Evolutionary conservation across 1,139 yeast species (phyloP).

Genomic region (Lodderomyces metapsilosis): DNA sequence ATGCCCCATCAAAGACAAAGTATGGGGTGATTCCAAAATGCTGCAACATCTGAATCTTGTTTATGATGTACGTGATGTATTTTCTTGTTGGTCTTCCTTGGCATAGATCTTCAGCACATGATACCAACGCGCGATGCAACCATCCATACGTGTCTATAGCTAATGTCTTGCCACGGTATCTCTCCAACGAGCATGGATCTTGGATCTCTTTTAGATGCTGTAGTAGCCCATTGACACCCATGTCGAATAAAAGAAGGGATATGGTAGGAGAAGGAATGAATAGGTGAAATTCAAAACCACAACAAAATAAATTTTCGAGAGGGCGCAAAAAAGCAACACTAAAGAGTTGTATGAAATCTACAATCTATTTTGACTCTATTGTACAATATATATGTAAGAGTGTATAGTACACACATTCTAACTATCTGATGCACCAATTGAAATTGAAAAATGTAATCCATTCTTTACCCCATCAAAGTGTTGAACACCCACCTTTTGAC

Average conservation of each 20-base stretch:
- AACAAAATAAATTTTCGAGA: too few relatives aligned
- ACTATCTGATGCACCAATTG: slow-evolving; percentile 43
- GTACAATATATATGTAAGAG: too few relatives aligned
- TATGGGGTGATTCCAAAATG: slow-evolving; percentile 76
- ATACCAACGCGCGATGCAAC: slow-evolving; percentile 83
- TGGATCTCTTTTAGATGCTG: slow-evolving; percentile 75
- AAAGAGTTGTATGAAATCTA: too few relatives aligned
- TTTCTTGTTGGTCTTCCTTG: slow-evolving; percentile 66
- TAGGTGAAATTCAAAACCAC: not conserved
- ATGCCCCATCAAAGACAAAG: slow-evolving; percentile 92
- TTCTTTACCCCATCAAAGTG: slow-evolving; percentile 33
- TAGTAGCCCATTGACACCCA: slow-evolving; percentile 82
- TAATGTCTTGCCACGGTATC: slow-evolving; percentile 70
- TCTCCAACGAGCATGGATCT: slow-evolving; percentile 52
- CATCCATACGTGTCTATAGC: slow-evolving; percentile 97
- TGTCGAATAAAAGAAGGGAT: too few relatives aligned
- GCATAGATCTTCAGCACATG: slow-evolving; percentile 85
- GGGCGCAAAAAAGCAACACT: too few relatives aligned
- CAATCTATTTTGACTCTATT: too few relatives aligned
- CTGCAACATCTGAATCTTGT: slow-evolving; percentile 63
- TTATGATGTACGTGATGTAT: slow-evolving; percentile 60
- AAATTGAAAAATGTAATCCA: slow-evolving; percentile 48
- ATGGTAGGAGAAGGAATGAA: too few relatives aligned
- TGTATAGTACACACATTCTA: not conserved
- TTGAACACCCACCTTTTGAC: slow-evolving; percentile 27